These are phyloP conservation scores for Emmonsiellopsis sp. DNA, from an alignment of 2,329 filamentous ascomycete genomes.

Conservation along the genomic window DNA sequence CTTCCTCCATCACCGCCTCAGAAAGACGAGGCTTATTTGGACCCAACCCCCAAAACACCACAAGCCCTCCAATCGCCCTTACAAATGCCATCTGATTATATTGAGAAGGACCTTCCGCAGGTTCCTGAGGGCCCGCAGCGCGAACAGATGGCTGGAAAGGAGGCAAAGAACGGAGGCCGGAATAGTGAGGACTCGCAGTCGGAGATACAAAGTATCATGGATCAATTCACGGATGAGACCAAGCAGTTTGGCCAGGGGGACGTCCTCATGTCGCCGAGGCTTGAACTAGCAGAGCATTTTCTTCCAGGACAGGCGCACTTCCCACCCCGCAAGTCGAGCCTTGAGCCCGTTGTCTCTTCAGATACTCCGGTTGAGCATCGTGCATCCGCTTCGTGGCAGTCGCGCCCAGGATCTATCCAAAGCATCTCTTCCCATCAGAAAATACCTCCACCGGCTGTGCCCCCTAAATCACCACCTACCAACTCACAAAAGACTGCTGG, in stretches of 20 bases:
- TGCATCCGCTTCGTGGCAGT: constrained; percentile 9
- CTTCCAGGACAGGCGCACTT: constrained; percentile 59
- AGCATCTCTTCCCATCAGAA: constrained; percentile 5
- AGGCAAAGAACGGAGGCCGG: constrained; percentile 48
- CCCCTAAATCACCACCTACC: constrained; percentile 18
- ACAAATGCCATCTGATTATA: constrained; percentile 24
- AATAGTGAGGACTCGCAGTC: constrained; percentile 61
- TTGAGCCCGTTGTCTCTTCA: constrained; percentile 56
- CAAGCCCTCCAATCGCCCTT: constrained; percentile 32
- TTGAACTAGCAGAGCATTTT: constrained; percentile 74
- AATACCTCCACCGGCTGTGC: constrained; percentile 15
- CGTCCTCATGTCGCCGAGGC: constrained; percentile 74
- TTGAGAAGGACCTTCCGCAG: constrained; percentile 32
- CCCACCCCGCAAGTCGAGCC: constrained; percentile 75
- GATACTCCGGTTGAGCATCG: constrained; percentile 22
- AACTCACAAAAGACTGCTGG: constrained; percentile 12
- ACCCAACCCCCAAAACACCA: constrained; percentile 40
- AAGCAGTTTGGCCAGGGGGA: constrained; percentile 64
- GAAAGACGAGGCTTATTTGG: constrained; percentile 45
- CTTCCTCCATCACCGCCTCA: constrained; percentile 40
- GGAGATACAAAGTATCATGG: constrained; percentile 97
- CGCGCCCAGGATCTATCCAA: constrained; percentile 7
- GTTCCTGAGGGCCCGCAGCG: constrained; percentile 21
- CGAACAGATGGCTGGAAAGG: constrained; percentile 18
- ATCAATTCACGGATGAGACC: constrained; percentile 74